Base-by-base conservation (phyloP, 169 alveolate genomes). In the Cryptosporidium muris region DNA sequence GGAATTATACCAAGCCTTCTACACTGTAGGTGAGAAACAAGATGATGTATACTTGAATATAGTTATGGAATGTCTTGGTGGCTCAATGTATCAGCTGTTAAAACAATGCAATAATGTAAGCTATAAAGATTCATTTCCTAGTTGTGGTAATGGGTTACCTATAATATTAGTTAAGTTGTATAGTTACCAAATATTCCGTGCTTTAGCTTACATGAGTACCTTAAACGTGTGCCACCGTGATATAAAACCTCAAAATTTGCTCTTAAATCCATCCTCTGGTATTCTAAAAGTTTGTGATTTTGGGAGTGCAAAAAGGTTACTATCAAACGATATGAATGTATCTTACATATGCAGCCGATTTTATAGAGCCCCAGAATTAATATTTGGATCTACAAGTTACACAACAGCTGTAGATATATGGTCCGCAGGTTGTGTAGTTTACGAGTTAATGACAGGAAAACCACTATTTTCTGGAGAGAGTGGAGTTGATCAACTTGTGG, bases 351-450 rank as follows among this genome's bases (percentile, higher is more conserved):
- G 98, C 5, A 95, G 97, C 4, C 97, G 96, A 25, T 94, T 93
- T 80, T 95, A 95, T 81, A 92, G 92, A 95, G 66, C 92, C 40
- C 97, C 97, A 56, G 97, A 95, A 88, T 94, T 93, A 16, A 97
- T 98, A 91, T 95, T 96, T 81, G 94, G 93, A 64, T 91, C 88
- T 67, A 90, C 92, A 54, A 97, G 97, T 9, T 96, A 96, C 88
- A 93, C 95, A 82, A 92, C 90, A 63, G 94, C 94, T 81, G 90
- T 95, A 43, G 99, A 96, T 91, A 94, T 95, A 16, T 96, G 99
- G 99, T 94, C 97, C 1, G 91, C 95, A n/a, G 99, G 99, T 4
- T 95, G 98, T 74, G 95, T 96, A 7, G 85, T 96, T 14, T 96
- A 93, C 88, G 99, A 96, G 68, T 90, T 96, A 16, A 93, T 96